These are phyloP conservation scores for Malassezia nana DNA, from an alignment of 1,284 basidiomycete genomes.

Conservation along the genomic window DNA sequence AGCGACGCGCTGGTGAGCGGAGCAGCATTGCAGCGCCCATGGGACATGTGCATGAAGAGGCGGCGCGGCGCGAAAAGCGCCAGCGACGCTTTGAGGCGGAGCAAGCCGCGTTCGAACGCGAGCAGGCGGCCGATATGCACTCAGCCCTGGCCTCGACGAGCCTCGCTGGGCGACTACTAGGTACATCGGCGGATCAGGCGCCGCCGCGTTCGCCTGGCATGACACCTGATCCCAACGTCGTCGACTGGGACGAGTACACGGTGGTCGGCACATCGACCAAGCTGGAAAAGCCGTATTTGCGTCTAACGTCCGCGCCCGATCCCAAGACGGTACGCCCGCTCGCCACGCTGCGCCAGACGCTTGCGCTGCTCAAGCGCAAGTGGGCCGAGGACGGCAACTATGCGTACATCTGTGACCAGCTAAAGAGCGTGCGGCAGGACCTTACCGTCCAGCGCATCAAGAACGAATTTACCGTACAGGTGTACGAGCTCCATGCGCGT, in stretches of 20 bases:
- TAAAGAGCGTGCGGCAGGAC: slow-evolving; percentile 95
- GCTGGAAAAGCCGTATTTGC: slow-evolving; percentile 89
- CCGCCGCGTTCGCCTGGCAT: slow-evolving; percentile 5
- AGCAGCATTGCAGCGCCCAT: slow-evolving; percentile 55
- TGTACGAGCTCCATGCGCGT: slow-evolving; percentile 95
- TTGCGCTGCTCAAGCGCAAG: slow-evolving; percentile 73
- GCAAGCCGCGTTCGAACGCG: slow-evolving; percentile 28
- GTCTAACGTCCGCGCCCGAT: slow-evolving; percentile 88
- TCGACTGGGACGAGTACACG: slow-evolving; percentile 90
- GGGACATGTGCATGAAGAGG: slow-evolving; percentile 22
- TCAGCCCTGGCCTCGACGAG: slow-evolving; percentile 28
- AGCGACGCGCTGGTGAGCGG: background rate
- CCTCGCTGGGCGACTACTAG: slow-evolving; percentile 23
- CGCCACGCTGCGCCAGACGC: slow-evolving; percentile 69
- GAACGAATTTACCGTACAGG: slow-evolving; percentile 92
- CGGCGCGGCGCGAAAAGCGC: slow-evolving; percentile 38
- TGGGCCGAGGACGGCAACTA: slow-evolving; percentile 80
- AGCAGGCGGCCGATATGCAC: slow-evolving; percentile 25
- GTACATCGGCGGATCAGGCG: slow-evolving; percentile 4
- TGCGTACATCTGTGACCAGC: slow-evolving; percentile 90
- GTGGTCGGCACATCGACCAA: slow-evolving; percentile 83
- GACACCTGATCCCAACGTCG: slow-evolving; percentile 55
- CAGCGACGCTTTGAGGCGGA: slow-evolving; percentile 42
- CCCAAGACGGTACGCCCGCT: slow-evolving; percentile 88
- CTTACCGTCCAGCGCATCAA: slow-evolving; percentile 98